Base-by-base conservation (phyloP, 495 filamentous ascomycete genomes). In the Rostrohypoxylon terebratum region DNA sequence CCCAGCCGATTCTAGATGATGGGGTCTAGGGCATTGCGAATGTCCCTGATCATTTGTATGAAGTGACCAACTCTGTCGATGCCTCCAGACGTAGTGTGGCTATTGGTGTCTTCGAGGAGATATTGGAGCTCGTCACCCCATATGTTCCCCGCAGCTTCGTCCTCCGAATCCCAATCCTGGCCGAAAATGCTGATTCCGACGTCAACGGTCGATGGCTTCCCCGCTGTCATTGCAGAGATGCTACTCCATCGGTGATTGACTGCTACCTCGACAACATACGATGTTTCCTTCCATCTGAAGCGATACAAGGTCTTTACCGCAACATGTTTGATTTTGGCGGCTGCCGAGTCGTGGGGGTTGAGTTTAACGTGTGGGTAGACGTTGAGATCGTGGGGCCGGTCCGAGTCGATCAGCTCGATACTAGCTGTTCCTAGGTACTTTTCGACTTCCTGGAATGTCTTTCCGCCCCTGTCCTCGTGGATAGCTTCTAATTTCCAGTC, bases 201-300 rank as follows among this genome's bases (percentile, higher is more conserved):
- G 10, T 78, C 44, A 48, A 76, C 61, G 5, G 63, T 69, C 23
- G 71, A 64, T 4, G 9, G 50, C 3, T 67, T 73, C 20, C 73
- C 40, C 0, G 40, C 28, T 8, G 33, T 58, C 71, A 76, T 73
- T 1, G 66, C 66, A 14, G 33, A 36, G 25, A 68, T 60, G 16
- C 69, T 78, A 25, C 68, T 69, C 78, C 88, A 90, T 21, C 76
- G 80, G 58, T 87, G 87, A 66, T 87, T 87, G 5, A 88, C 79
- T 14, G 85, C 79, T 20, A 91, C 77, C 64, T 91, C 86, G 3
- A 91, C 74, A 4, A 87, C 79, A 59, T 87, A 89, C 0, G 81
- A 79, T 0, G 85, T 86, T 1, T 64, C 69, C 54, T 81, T 83
- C 44, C 89, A 74, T 8, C 74, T 76, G 55, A 85, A 88, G 16